Conservation (phyloP, 352 stramenopile species). For the Globisporangium cylindrosporum region DNA sequence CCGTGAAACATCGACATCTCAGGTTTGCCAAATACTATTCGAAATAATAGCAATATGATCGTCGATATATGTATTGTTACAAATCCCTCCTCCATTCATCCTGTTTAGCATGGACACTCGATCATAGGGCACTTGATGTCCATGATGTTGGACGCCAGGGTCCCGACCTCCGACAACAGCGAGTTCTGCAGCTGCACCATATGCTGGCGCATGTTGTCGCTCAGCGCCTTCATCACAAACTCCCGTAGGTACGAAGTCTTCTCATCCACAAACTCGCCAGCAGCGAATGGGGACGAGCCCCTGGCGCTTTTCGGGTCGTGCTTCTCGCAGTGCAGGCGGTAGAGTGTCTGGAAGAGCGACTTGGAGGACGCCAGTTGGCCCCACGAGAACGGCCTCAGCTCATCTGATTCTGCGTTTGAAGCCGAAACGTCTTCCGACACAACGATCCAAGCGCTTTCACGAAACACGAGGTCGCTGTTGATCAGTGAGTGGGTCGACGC, state of each 20-base stretch:
- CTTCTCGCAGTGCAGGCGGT: slow-evolving; percentile 5
- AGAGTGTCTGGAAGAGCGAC: slow-evolving; percentile 10
- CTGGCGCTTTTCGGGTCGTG: not conserved
- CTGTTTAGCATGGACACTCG: not conserved
- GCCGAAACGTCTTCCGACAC: not conserved
- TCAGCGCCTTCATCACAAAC: slow-evolving; percentile 4
- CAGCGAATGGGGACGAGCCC: not conserved
- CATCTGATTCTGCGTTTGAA: not conserved
- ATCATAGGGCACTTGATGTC: not conserved
- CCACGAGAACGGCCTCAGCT: not conserved
- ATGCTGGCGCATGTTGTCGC: slow-evolving; percentile 11
- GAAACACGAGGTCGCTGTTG: not conserved
- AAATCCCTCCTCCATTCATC: not conserved
- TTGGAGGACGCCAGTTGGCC: not conserved
- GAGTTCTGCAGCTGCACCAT: slow-evolving; percentile 7
- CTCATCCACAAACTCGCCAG: not conserved
- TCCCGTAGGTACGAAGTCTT: not conserved
- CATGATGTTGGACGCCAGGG: not conserved
- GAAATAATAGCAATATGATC: not conserved
- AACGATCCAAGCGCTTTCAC: not conserved
- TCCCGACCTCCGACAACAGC: not conserved
- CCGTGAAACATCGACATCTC: no score
- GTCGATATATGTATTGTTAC: not conserved
- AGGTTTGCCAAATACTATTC: no score
- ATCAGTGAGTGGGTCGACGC: not conserved